Evolutionary conservation across 768 basidiomycete genomes (phyloP).

Genomic region (Amanita molliuscula): DNA sequence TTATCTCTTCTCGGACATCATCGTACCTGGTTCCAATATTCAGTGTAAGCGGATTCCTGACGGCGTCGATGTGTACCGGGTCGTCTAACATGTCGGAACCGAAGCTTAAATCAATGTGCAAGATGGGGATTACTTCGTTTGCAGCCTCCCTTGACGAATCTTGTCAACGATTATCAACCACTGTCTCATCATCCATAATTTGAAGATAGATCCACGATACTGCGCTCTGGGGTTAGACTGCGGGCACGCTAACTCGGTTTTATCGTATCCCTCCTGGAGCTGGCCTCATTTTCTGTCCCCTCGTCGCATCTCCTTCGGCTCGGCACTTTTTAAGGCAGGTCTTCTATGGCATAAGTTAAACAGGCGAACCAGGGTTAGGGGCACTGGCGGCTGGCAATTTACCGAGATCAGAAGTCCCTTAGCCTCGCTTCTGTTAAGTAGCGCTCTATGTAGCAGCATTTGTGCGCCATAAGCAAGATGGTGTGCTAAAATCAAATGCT

Average conservation of each 20-base stretch:
- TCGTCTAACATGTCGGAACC: constrained; percentile 14
- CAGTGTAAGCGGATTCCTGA: constrained; percentile 17
- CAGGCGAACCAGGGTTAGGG: no score
- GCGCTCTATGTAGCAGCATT: constrained; percentile 3
- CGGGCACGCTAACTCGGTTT: neutral
- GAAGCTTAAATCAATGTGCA: constrained; percentile 26
- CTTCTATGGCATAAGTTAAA: no score
- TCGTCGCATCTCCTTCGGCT: no score
- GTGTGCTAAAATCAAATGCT: constrained; percentile 1
- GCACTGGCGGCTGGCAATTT: no score
- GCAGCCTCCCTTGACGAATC: constrained; percentile 31
- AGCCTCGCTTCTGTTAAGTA: neutral
- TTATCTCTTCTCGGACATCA: constrained; percentile 17
- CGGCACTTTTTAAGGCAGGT: no score
- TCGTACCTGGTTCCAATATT: constrained; percentile 17
- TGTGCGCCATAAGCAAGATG: neutral
- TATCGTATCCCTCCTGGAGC: constrained; percentile 23
- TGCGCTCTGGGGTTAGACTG: neutral
- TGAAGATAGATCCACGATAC: constrained; percentile 24
- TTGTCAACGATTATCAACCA: constrained; percentile 36
- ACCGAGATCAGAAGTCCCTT: no score
- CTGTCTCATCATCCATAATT: constrained; percentile 28
- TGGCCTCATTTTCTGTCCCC: no score
- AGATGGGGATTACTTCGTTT: constrained; percentile 11
- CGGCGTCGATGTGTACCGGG: constrained; percentile 11